Percentiles rank a stretch among this genome's conserved stretches.
These are phyloP conservation scores for Kwoniella mangroviensis DNA, from an alignment of 768 basidiomycete genomes.

Conservation along the genomic window DNA sequence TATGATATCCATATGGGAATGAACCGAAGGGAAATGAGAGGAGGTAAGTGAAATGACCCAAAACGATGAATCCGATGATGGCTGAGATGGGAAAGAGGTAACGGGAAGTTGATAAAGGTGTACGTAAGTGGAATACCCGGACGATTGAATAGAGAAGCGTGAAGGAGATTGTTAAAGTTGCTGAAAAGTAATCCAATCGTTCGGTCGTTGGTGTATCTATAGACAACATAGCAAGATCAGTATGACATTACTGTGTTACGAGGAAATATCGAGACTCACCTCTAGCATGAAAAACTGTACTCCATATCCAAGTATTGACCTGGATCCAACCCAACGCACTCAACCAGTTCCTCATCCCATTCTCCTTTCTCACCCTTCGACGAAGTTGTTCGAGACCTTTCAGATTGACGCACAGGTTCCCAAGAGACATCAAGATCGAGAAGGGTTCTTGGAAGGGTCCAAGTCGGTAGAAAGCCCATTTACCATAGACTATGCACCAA, in stretches of 20 bases:
- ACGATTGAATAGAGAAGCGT: slow-evolving; percentile 78
- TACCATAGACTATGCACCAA: slow-evolving; percentile 69
- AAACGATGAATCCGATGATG: slow-evolving; percentile 63
- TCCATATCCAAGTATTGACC: slow-evolving; percentile 93
- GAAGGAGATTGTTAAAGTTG: slow-evolving; percentile 79
- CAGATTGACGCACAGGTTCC: slow-evolving; percentile 78
- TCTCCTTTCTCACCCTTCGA: slow-evolving; percentile 44
- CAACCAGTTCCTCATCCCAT: slow-evolving; percentile 49
- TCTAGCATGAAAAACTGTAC: slow-evolving; percentile 86
- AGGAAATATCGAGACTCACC: slow-evolving; percentile 61
- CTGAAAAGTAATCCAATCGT: slow-evolving; percentile 92
- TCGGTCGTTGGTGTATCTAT: slow-evolving; percentile 81
- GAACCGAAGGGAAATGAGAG: slow-evolving; percentile 77
- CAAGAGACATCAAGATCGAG: slow-evolving; percentile 83
- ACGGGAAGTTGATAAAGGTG: slow-evolving; percentile 48
- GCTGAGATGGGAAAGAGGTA: slow-evolving; percentile 27
- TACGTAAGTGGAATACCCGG: slow-evolving; percentile 76
- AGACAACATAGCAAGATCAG: neutral
- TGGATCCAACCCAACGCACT: slow-evolving; percentile 64
- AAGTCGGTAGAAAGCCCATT: slow-evolving; percentile 94
- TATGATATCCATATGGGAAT: slow-evolving; percentile 81
- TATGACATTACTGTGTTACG: neutral
- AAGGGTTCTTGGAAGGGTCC: slow-evolving; percentile 93
- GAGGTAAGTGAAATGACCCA: slow-evolving; percentile 82
- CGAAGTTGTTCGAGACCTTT: slow-evolving; percentile 62